Conservation (phyloP, 345 rosid species). For the Punica granatum region DNA sequence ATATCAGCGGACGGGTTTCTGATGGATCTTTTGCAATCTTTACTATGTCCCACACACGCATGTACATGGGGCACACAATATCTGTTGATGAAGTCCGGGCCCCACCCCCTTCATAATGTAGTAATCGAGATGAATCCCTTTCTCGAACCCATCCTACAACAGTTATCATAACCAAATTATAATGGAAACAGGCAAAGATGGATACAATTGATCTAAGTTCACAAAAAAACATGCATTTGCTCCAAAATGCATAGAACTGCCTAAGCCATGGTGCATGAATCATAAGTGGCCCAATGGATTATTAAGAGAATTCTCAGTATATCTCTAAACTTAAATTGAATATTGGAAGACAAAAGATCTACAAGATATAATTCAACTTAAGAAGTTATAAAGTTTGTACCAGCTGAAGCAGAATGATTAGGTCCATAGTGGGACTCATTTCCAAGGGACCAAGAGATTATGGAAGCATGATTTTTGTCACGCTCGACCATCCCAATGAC, state of each 20-base stretch:
- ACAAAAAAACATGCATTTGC: neutral
- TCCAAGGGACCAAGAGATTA: conserved; percentile 91
- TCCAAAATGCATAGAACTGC: neutral
- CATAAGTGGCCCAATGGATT: neutral
- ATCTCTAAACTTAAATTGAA: neutral
- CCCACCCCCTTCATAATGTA: conserved; percentile 99
- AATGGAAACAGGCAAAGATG: neutral
- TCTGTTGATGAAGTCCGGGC: conserved; percentile 89
- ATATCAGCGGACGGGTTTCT: conserved; percentile 85
- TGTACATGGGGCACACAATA: conserved; percentile 95
- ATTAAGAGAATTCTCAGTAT: neutral
- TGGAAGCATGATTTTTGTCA: conserved; percentile 93
- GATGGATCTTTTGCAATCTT: conserved; percentile 83
- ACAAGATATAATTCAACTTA: neutral
- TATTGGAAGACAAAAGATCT: neutral
- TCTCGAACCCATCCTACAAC: conserved; percentile 81
- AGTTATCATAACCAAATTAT: conserved; percentile 12
- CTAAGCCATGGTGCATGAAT: neutral
- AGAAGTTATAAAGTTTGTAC: conserved; percentile 24
- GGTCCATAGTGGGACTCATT: conserved; percentile 97
- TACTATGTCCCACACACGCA: conserved; percentile 96
- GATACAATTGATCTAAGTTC: neutral
- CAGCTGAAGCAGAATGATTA: conserved; percentile 93
- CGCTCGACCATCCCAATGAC: conserved; percentile 97
- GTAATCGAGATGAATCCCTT: conserved; percentile 66